Base-by-base conservation (phyloP, 1,139 yeast species). In the Entelexis sorbosivorans region DNA sequence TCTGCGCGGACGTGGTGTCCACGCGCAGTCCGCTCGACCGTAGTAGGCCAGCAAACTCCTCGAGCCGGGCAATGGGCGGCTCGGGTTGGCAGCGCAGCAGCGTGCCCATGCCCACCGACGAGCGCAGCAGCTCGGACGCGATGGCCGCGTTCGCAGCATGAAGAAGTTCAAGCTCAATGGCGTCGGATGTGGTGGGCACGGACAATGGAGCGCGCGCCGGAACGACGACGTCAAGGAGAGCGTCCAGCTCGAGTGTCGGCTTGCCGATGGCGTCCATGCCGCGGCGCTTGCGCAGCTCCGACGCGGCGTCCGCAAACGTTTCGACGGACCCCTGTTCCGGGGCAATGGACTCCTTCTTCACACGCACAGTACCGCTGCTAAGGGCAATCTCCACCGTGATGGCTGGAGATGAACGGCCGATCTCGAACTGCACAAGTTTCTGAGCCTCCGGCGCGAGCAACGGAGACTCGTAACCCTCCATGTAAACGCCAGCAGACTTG, bases 61-160 rank as follows among this genome's bases (percentile, higher is more conserved):
- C 94, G 69, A 89, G 73, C 63, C 88, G 85, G 49, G 82, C 85
- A 55, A 82, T 72, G 2, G 93, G 79, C 34, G 98, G 97, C 58
- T 82, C 78, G 6, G 87, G 75, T 59, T 89, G 95, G 65, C 94
- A 85, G 66, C 97, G 83, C 62, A 91, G 75, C 51, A 91, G 76
- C 0, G 97, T 88, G 49, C 73, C 69, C 58, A 84, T 88, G 1
- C 96, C 96, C 48, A 88, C 70, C 5, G 76, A 78, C n/a, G 52
- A 50, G 7, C 53, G 47, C 62, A 82, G 83, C 20, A 83, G 71
- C 61, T 77, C 80, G 54, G 87, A 86, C 0, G 97, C 98, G 55
- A 91, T 81, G 0, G 95, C 88, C 43, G 79, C 73, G 67, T 91
- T 89, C 6, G 84, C 94, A 64, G 82, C 86, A 61, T 82, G 81